These are phyloP conservation scores for Nannochloropsis oceanica DNA, from an alignment of 108 stramenopile species.

Conservation along the genomic window DNA sequence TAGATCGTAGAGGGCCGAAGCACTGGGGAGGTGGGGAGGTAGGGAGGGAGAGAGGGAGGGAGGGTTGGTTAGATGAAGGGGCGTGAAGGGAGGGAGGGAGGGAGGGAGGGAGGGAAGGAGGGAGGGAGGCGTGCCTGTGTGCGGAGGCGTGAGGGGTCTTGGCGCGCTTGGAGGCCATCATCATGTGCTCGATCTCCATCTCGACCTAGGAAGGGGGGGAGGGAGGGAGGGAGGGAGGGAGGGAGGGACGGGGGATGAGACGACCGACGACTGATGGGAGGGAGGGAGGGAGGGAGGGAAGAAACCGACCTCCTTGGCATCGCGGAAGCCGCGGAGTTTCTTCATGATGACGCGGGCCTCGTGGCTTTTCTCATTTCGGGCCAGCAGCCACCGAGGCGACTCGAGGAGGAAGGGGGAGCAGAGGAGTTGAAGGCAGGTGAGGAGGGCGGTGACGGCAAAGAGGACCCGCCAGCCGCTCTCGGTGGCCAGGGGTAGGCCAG, in stretches of 20 bases:
- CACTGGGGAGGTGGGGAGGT: neutral
- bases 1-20: neutral
- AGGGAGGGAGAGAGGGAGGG: neutral
- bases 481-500: conserved; percentile 53
- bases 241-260: neutral
- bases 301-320: conserved; percentile 61
- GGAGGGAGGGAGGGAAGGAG: conserved; percentile 31
- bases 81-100: neutral
- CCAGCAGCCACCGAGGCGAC: conserved; percentile 50
- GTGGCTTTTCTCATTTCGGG: conserved; percentile 41
- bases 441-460: conserved; percentile 55
- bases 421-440: conserved; percentile 58
- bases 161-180: conserved; percentile 46
- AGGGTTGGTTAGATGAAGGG: neutral
- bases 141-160: conserved; percentile 13
- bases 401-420: conserved; percentile 66
- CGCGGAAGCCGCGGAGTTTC: conserved; percentile 66
- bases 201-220: conserved; percentile 17
- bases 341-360: conserved; percentile 73
- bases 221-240: neutral
- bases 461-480: conserved; percentile 52
- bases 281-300: neutral
- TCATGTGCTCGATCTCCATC: conserved; percentile 69
- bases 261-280: neutral
- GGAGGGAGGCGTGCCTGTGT: conserved; percentile 10